Conservation (phyloP, 2,329 filamentous ascomycete species). For the Camptophora hylomeconis region DNA sequence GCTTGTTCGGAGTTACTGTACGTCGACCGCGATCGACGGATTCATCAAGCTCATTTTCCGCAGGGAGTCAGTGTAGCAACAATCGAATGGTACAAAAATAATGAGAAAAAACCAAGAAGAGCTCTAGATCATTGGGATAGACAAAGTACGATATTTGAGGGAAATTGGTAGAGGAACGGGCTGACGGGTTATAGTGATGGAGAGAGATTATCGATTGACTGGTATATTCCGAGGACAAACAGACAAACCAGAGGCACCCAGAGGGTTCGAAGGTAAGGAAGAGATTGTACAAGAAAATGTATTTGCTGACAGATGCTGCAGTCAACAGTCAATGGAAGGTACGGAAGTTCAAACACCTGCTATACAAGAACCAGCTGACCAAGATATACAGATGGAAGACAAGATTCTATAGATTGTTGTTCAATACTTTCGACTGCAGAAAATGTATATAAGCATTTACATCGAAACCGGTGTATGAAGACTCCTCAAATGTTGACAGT, state of each 20-base stretch:
- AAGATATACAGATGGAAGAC: slow-evolving; percentile 30
- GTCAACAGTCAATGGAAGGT: slow-evolving; percentile 57
- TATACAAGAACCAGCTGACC: too few relatives aligned
- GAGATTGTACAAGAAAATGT: too few relatives aligned
- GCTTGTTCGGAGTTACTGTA: slow-evolving; percentile 29
- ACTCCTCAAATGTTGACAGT: too few relatives aligned
- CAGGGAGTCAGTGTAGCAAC: slow-evolving; percentile 42
- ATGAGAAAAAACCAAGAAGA: slow-evolving; percentile 47
- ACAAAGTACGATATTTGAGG: slow-evolving; percentile 38
- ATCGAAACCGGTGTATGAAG: too few relatives aligned
- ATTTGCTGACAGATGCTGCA: slow-evolving; percentile 11
- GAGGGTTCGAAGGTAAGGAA: slow-evolving; percentile 43
- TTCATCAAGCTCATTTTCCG: slow-evolving; percentile 9
- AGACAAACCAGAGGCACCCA: slow-evolving; percentile 43
- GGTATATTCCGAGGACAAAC: slow-evolving; percentile 49
- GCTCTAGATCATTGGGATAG: slow-evolving; percentile 53
- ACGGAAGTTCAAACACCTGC: too few relatives aligned
- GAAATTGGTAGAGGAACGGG: not conserved
- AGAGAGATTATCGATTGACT: slow-evolving; percentile 50
- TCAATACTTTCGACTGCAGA: not conserved
- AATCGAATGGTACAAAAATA: slow-evolving; percentile 48
- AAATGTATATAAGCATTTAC: too few relatives aligned
- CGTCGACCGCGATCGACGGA: slow-evolving; percentile 18
- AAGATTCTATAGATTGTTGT: slow-evolving; percentile 25
- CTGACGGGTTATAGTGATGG: slow-evolving; percentile 44